A percentile compares a stretch with the other conserved stretches of the same genome.
These are phyloP conservation scores for Ettlia oleoabundans DNA, from an alignment of 139 green algal genomes.

Conservation along the genomic window DNA sequence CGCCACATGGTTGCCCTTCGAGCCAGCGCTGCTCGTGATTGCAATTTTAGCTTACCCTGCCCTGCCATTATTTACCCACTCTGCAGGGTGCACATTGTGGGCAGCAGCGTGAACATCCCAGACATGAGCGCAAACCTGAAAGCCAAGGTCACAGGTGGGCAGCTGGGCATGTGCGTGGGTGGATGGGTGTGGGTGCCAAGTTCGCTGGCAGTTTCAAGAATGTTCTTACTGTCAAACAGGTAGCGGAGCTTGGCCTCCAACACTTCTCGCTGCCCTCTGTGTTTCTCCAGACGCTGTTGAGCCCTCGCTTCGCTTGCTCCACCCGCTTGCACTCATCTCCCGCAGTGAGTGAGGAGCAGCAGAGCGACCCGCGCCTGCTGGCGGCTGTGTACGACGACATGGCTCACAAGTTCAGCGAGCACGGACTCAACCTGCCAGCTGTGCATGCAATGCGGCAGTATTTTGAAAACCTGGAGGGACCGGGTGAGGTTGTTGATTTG, in stretches of 20 bases:
- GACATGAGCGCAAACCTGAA: conserved; percentile 48
- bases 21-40: not conserved
- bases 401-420: conserved; percentile 33
- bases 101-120: conserved; percentile 33
- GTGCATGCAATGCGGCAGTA: conserved; percentile 48
- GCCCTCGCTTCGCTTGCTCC: too few species aligned
- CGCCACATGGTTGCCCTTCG: too few species aligned
- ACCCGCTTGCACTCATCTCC: too few species aligned
- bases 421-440: conserved; percentile 50
- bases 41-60: not conserved
- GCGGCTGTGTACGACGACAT: conserved; percentile 51
- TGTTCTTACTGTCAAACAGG: too few species aligned
- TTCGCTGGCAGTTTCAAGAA: too few species aligned
- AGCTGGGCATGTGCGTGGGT: too few species aligned
- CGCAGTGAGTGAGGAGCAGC: conserved; percentile 33
- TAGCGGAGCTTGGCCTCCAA: too few species aligned
- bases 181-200: too few species aligned
- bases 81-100: conserved; percentile 28
- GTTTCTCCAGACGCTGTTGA: too few species aligned
- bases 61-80: not conserved
- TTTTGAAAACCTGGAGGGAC: conserved; percentile 36
- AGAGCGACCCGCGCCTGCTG: conserved; percentile 40
- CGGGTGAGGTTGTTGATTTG: not conserved
- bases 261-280: too few species aligned
- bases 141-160: conserved; percentile 39